Evolutionary conservation across 306 rosid species (phyloP).

Genomic region (Delonix regia): DNA sequence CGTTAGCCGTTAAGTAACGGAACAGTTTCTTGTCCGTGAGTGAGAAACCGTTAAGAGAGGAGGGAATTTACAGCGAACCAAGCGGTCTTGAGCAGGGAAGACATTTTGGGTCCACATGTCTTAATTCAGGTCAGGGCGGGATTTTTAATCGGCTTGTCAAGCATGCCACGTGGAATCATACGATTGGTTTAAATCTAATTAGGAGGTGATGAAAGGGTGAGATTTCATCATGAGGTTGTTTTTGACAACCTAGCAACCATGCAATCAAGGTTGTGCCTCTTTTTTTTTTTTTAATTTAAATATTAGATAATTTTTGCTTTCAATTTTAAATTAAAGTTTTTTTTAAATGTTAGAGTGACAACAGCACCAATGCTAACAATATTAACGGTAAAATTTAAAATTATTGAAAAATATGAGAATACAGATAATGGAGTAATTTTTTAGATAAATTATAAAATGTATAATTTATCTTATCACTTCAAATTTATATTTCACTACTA

Average conservation of each 20-base stretch:
- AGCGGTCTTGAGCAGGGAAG: constrained; percentile 18
- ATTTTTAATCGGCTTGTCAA: constrained; percentile 21
- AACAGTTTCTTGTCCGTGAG: constrained; percentile 37
- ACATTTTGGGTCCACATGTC: constrained; percentile 68
- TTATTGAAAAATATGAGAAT: background rate
- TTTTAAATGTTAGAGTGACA: background rate
- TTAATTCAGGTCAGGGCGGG: constrained; percentile 35
- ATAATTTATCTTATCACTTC: background rate
- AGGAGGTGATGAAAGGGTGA: background rate
- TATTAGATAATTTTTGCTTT: background rate
- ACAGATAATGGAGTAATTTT: background rate
- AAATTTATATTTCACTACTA: too few relatives aligned
- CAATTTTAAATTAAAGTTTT: background rate
- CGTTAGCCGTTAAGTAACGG: constrained; percentile 48
- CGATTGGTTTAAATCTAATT: background rate
- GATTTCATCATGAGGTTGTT: constrained; percentile 22
- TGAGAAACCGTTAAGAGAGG: constrained; percentile 16
- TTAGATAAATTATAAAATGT: background rate
- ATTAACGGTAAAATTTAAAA: background rate
- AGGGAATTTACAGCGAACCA: background rate
- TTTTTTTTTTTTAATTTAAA: background rate
- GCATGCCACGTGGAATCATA: constrained; percentile 35
- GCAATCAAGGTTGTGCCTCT: constrained; percentile 21
- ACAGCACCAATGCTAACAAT: background rate
- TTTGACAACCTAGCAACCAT: constrained; percentile 19